Base-by-base conservation (phyloP, 345 rosid genomes). In the Odontarrhena argentea region DNA sequence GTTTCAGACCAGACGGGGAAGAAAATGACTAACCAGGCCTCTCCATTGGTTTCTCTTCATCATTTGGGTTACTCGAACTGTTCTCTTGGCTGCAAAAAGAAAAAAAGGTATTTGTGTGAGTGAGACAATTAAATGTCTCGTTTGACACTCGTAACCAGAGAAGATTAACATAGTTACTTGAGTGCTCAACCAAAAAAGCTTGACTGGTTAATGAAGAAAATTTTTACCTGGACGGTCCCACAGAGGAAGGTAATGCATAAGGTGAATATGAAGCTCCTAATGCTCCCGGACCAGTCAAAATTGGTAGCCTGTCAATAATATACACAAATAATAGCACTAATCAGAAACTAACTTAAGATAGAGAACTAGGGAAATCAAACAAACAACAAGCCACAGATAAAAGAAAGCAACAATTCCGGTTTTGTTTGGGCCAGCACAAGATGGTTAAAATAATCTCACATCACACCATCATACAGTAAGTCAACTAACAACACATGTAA, bases 251-350 rank as follows among this genome's bases (percentile, higher is more conserved):
- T 59, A 84, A 84, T 18, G 89, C 71, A 74, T 87, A 90, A 37
- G 96, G 92, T 10, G 97, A 83, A 77, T 90, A 86, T 9, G 90
- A 28, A 28, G 86, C 83, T 50, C 94, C 94, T 63, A 93, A 75
- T 55, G 90, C 85, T 74, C 97, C 96, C 32, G 96, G 86, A 69
- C 96, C 89, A 24, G 97, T 71, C 49, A 93, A 70, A 76, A 92
- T 82, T 36, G 98, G 98, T 63, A 90, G 74, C 98, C 98, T 92
- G 75, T 59, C 72, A 71, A 77, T 48, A 60, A 75, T 5, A 43
- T 43, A 43, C 52, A 46, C 13, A 61, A 61, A 24, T 3, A 35
- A 24, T 60, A 7, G 45, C 32, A 60, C 36, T 59, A 10, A 49
- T 49, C 43, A 48, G 65, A 32, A 37, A 48, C 50, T 13, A 37